phyloP scores from a whole-genome alignment of 208 protist species.

The Trichomonas vaginalis region DNA sequence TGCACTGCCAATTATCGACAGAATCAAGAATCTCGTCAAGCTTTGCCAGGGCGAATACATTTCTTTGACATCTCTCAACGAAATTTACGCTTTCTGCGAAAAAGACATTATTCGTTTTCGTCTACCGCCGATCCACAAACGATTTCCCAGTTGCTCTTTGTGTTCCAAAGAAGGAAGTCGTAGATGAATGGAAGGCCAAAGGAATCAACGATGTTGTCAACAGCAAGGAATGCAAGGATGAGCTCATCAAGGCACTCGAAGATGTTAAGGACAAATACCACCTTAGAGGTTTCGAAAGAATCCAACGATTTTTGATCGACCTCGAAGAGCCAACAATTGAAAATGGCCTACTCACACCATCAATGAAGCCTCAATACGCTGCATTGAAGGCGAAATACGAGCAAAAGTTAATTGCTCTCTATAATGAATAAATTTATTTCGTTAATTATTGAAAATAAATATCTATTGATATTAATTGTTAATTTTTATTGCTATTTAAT shows the following conservation, averaged over 20 bases:
- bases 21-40: not conserved
- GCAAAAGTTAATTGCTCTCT: not conserved
- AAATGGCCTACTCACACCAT: conserved; percentile 18
- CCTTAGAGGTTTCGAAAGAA: not conserved
- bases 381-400: not conserved
- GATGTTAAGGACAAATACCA: not conserved
- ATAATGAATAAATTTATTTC: not conserved
- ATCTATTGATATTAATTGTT: no score
- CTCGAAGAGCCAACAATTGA: not conserved
- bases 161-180: not conserved
- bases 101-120: not conserved
- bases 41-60: conserved; percentile 2
- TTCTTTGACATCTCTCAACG: not conserved
- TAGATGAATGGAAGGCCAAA: not conserved
- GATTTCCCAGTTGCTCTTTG: not conserved
- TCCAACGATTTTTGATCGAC: not conserved
- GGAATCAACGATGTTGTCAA: not conserved
- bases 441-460: no score
- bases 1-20: not conserved
- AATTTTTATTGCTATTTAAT: no score
- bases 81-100: not conserved
- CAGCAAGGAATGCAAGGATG: not conserved
- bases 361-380: not conserved
- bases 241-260: not conserved
- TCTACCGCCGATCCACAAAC: not conserved